Conservation (phyloP, 352 stramenopile species). For the Pythium periplocum region DNA sequence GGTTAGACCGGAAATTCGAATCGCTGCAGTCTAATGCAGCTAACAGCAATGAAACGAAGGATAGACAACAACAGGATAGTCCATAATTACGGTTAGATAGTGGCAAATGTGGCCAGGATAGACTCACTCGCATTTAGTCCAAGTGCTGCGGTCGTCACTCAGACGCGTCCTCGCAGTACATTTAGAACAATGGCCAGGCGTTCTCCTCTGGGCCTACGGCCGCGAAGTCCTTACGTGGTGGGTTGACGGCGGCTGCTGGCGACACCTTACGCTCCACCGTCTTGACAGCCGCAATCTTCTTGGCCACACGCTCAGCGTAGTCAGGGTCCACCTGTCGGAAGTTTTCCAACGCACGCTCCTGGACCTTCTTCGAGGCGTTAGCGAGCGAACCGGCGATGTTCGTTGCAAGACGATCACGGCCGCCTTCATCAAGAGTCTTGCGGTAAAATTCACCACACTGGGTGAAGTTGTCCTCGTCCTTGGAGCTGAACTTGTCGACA, state of each 20-base stretch:
- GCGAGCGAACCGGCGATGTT: slow-evolving; percentile 86
- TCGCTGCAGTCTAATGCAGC: no score
- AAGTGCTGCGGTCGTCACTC: no score
- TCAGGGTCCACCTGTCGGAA: slow-evolving; percentile 82
- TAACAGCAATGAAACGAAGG: no score
- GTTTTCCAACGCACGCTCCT: slow-evolving; percentile 81
- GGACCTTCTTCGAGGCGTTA: slow-evolving; percentile 77
- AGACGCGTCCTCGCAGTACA: no score
- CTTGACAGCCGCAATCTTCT: slow-evolving; percentile 60
- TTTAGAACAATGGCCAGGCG: slow-evolving; percentile 43
- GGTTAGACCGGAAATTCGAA: no score
- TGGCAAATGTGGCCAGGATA: no score
- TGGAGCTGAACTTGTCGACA: slow-evolving; percentile 66
- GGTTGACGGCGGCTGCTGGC: slow-evolving; percentile 43
- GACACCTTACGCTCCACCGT: slow-evolving; percentile 7
- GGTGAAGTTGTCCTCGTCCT: slow-evolving; percentile 89
- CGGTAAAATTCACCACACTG: slow-evolving; percentile 84
- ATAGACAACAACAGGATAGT: no score
- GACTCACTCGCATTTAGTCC: no score
- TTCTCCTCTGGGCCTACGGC: slow-evolving; percentile 42
- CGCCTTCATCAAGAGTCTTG: slow-evolving; percentile 63
- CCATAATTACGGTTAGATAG: no score
- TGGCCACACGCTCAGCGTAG: slow-evolving; percentile 74
- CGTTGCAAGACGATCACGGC: slow-evolving; percentile 67
- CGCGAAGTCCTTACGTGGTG: slow-evolving; percentile 48